Base-by-base conservation (phyloP, 305 asterid species). In the Andrographis paniculata region DNA sequence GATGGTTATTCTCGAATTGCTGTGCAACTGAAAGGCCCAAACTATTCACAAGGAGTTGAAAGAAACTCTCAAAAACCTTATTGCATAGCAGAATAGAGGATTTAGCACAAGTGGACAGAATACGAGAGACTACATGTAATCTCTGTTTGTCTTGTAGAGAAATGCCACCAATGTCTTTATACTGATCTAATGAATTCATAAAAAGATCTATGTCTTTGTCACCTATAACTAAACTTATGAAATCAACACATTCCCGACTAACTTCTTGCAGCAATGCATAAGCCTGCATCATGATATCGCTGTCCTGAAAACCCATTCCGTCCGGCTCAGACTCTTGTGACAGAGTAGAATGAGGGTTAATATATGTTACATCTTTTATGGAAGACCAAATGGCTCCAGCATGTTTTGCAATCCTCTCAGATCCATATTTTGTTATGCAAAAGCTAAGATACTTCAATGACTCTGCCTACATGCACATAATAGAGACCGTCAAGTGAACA, bases 391-490 rank as follows among this genome's bases (percentile, higher is more conserved):
- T 76, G 56, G 79, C 74, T 64, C 68, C 74, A 59, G 57, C 64
- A 59, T 83, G 77, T 61, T 71, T 74, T 21, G 33, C 69, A 73
- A 83, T 81, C 64, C 85, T 75, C 28, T 77, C 85, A n/a, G 77
- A 66, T 65, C 96, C 96, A 53, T 86, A 91, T 56, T 69, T 83
- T 35, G 57, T 33, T 30, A 74, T 45, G 71, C 95, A 91, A 62
- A 65, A 79, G 75, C 79, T 72, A 61, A 91, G 84, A 62, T 70
- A 86, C 80, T 50, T 83, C 44, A 86, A 72, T 40, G 99, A 83
- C 52, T 91, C 99, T 77, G 73, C 84, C 99, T 91, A 82, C 60
- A 55, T 45, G 23, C 47, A 70, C n/a, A 21, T 59, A 31, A 60
- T 23, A 35, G 19, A 61, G 50, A 20, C 55, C 63, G 51, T 45